Base-by-base conservation (phyloP, 1,284 basidiomycete species). In the Marasmius tenuissimus region DNA sequence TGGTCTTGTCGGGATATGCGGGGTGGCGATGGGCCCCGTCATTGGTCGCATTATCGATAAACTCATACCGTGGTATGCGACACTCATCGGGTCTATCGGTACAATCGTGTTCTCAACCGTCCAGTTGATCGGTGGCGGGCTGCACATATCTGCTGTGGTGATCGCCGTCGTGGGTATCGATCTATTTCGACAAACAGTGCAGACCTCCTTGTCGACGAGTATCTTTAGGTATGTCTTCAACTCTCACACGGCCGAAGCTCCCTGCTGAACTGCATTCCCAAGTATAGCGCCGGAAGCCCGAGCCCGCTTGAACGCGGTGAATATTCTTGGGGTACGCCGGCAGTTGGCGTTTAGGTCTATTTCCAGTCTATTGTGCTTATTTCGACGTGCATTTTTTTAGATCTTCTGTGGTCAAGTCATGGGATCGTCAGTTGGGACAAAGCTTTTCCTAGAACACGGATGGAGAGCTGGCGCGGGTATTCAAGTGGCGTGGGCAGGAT, bases 1-100 rank as follows among this genome's bases (percentile, higher is more conserved):
- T 70, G 89, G 88, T 5, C 73, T 92, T 3, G 75, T 91, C 14
- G 91, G 91, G 5, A 83, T 90, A 71, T 75, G 85, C 20, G 88
- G 88, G n/a, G 88, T 90, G 5, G 73, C 84, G 5, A 72, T 82
- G 49, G 85, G 85, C 0, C 90, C 89, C 0, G 65, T 89, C 11
- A 79, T 83, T 20, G 91, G 91, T 0, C 78, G 78, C 37, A 64
- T 85, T 9, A 81, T 92, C 52, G 89, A 92, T 70, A 75, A 70
- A 3, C 78, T 91, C 20, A 77, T 87, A 0, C 86, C 86, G 0
- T 92, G 89, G 88, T 83, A 86, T 56, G 84, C 85, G 7, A 81
- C 86, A 16, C 72, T 90, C 22, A 67, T 84, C 20, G 79, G 81
- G 9, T 77, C 85, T 3, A 35, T 77, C 7, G 65, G 71, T 54